Conservation (phyloP, 2,329 filamentous ascomycete genomes). For the Orbilia quercus region DNA sequence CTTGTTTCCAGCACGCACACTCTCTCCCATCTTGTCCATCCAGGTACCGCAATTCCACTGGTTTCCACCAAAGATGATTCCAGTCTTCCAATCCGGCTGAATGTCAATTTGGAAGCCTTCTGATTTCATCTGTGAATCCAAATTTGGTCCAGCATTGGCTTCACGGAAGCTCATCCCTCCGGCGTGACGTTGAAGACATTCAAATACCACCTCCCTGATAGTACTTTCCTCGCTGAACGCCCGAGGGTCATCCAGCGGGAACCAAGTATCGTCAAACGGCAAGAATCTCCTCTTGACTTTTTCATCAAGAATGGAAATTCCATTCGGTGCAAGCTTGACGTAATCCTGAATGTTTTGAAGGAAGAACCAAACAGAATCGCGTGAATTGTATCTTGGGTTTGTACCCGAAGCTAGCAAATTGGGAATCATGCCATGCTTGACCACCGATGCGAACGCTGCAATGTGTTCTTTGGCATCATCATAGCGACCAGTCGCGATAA, state of each 20-base stretch:
- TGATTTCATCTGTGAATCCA: slow-evolving; percentile 92
- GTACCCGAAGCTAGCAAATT: slow-evolving; percentile 89
- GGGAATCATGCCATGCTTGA: slow-evolving; percentile 98
- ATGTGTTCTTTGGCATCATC: slow-evolving; percentile 93
- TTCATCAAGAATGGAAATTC: slow-evolving; percentile 77
- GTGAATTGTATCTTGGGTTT: slow-evolving; percentile 89
- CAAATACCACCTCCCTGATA: slow-evolving; percentile 89
- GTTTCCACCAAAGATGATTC: slow-evolving; percentile 92
- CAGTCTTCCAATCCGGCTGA: slow-evolving; percentile 88
- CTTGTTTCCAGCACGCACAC: slow-evolving; percentile 87
- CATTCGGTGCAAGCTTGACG: slow-evolving; percentile 80
- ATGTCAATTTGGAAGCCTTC: slow-evolving; percentile 82
- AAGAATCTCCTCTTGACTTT: slow-evolving; percentile 86
- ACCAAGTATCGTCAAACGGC: slow-evolving; percentile 96
- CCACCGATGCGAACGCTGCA: slow-evolving; percentile 88
- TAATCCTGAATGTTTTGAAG: slow-evolving; percentile 96
- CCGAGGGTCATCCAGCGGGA: slow-evolving; percentile 79
- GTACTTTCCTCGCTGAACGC: slow-evolving; percentile 88
- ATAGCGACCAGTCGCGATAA: slow-evolving; percentile 87
- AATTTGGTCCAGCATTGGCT: slow-evolving; percentile 86
- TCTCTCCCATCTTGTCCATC: slow-evolving; percentile 99
- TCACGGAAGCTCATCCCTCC: slow-evolving; percentile 91
- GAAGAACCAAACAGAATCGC: slow-evolving; percentile 98
- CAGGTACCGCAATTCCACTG: slow-evolving; percentile 96
- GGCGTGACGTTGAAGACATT: slow-evolving; percentile 91